Conservation (phyloP, 2,329 filamentous ascomycete species). For the Torrubiella hemipterigena region DNA sequence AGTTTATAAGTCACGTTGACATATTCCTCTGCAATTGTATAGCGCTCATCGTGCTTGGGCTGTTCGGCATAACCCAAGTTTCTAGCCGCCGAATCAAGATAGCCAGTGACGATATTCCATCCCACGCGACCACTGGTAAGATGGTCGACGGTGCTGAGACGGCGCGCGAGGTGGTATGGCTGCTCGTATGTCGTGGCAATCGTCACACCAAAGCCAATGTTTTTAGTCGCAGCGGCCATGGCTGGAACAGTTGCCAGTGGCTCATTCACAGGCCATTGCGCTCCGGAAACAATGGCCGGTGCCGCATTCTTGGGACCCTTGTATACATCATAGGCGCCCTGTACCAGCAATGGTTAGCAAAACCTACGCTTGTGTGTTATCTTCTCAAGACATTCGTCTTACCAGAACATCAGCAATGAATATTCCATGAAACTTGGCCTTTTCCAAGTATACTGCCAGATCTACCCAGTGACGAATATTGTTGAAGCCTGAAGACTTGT, state of each 20-base stretch:
- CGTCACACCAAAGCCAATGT: conserved; percentile 57
- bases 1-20: conserved; percentile 47
- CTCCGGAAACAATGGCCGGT: conserved; percentile 47
- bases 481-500: conserved; percentile 50
- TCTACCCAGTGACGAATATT: conserved; percentile 47
- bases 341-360: conserved; percentile 1
- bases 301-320: conserved; percentile 38
- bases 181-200: conserved; percentile 58
- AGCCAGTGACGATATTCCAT: conserved; percentile 51
- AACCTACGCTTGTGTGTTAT: not conserved
- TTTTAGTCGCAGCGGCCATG: conserved; percentile 56
- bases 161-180: conserved; percentile 52
- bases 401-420: conserved; percentile 51
- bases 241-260: conserved; percentile 48
- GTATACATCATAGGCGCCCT: conserved; percentile 58
- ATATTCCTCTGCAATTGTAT: conserved; percentile 48
- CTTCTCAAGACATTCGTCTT: not conserved
- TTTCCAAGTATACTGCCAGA: conserved; percentile 28
- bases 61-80: conserved; percentile 49
- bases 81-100: conserved; percentile 52
- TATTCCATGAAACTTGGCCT: conserved; percentile 51
- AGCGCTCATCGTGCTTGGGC: conserved; percentile 35
- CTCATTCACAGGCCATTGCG: conserved; percentile 63
- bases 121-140: conserved; percentile 45
- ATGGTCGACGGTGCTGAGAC: conserved; percentile 57